Percentiles rank a stretch among this genome's conserved stretches.
These are phyloP conservation scores for Pouteria campechiana DNA, from an alignment of 179 eudicot species.

Conservation along the genomic window DNA sequence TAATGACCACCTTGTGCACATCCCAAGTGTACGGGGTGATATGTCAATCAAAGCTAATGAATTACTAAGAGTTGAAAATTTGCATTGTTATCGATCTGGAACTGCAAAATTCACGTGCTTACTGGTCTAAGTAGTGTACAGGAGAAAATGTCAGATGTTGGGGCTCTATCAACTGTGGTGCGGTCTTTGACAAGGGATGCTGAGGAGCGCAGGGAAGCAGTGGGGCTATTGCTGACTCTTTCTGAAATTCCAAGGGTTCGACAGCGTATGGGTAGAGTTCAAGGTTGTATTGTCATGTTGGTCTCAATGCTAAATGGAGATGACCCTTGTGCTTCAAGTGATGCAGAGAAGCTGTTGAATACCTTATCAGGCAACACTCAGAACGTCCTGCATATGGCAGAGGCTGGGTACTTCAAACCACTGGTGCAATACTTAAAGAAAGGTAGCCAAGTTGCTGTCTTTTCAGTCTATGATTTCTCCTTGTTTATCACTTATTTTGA, in stretches of 20 bases:
- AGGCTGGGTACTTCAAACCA: slow-evolving; percentile 86
- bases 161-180: slow-evolving; percentile 40
- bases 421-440: slow-evolving; percentile 58
- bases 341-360: slow-evolving; percentile 53
- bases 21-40: no score
- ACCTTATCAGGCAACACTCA: slow-evolving; percentile 65
- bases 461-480: background rate
- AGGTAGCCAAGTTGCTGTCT: slow-evolving; percentile 47
- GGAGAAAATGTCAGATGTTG: slow-evolving; percentile 66
- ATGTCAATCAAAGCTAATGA: no score
- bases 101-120: no score
- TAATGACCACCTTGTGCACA: background rate
- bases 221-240: slow-evolving; percentile 50
- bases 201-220: slow-evolving; percentile 70
- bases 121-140: slow-evolving; percentile 18
- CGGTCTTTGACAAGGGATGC: slow-evolving; percentile 61
- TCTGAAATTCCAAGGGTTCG: slow-evolving; percentile 39
- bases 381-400: slow-evolving; percentile 96
- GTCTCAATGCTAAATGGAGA: slow-evolving; percentile 65
- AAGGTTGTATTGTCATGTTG: slow-evolving; percentile 80
- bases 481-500: background rate
- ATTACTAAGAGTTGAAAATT: background rate
- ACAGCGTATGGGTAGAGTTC: slow-evolving; percentile 65
- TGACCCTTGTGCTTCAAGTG: slow-evolving; percentile 47
- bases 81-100: no score